Evolutionary conservation across 495 filamentous ascomycete species (phyloP).

Genomic region (Cryomyces antarcticus): DNA sequence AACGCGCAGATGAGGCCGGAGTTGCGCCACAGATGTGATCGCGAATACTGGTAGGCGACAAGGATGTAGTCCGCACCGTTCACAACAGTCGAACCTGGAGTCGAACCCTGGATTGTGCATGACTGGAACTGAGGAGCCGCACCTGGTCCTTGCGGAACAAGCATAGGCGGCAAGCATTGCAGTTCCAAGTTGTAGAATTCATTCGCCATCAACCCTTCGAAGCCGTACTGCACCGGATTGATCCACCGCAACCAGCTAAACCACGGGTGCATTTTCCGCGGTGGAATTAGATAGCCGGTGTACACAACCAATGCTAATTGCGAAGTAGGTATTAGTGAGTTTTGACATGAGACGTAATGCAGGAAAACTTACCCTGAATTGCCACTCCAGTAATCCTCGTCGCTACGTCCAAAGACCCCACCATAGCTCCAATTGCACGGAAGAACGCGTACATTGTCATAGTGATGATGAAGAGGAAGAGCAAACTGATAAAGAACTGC

Average conservation of each 20-base stretch:
- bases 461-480: conserved; percentile 38
- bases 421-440: conserved; percentile 46
- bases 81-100: conserved; percentile 27
- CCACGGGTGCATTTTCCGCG: conserved; percentile 57
- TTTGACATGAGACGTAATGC: too few relatives aligned
- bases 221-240: conserved; percentile 58
- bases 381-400: conserved; percentile 42
- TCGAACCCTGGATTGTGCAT: conserved; percentile 35
- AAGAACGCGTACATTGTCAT: conserved; percentile 69
- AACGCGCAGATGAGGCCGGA: conserved; percentile 48
- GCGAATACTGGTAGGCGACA: conserved; percentile 33
- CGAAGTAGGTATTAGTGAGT: too few relatives aligned
- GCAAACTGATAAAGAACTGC: conserved; percentile 64
- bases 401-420: conserved; percentile 41
- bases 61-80: conserved; percentile 30
- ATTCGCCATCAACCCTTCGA: conserved; percentile 25
- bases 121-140: conserved; percentile 33
- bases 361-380: conserved; percentile 13
- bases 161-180: conserved; percentile 25
- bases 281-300: conserved; percentile 62
- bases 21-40: conserved; percentile 47
- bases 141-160: conserved; percentile 35
- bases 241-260: conserved; percentile 60
- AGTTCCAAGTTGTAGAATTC: conserved; percentile 40
- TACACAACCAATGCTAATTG: conserved; percentile 47